Conservation (phyloP, 345 rosid genomes). For the Bruguiera gymnorhiza region DNA sequence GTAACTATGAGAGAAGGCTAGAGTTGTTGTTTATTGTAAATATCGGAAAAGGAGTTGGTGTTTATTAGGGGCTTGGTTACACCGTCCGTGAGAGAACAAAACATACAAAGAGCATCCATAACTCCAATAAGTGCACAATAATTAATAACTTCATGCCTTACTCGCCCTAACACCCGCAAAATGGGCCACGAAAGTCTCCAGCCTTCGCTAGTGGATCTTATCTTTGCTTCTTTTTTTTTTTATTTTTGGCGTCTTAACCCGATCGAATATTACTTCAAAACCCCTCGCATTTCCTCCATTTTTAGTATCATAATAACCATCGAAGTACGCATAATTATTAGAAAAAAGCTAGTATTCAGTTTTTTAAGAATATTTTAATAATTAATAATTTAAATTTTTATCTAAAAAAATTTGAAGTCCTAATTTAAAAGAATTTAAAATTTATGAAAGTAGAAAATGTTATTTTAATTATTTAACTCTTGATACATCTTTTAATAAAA, state of each 20-base stretch:
- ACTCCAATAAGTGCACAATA: not conserved
- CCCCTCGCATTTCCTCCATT: not conserved
- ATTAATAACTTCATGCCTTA: not conserved
- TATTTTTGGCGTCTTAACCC: not conserved
- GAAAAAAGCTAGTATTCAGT: conserved; percentile 5
- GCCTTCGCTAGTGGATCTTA: conserved; percentile 1
- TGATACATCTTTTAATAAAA: no score
- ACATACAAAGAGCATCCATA: not conserved
- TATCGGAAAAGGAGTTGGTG: no score
- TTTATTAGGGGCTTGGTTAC: no score
- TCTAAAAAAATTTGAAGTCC: no score
- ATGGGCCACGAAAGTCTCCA: not conserved
- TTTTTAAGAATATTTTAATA: no score
- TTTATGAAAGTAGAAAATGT: not conserved
- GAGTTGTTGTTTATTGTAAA: no score
- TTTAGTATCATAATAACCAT: conserved; percentile 14
- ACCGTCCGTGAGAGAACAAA: not conserved
- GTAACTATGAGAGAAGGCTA: no score
- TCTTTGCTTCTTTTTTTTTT: not conserved
- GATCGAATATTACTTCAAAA: conserved; percentile 10
- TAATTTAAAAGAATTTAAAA: not conserved
- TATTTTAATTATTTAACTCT: no score
- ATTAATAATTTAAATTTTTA: no score
- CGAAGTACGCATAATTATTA: conserved; percentile 14
- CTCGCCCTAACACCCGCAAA: not conserved